These are phyloP conservation scores for Platanthera guangdongensis DNA, from an alignment of 106 monocot species.

Conservation along the genomic window DNA sequence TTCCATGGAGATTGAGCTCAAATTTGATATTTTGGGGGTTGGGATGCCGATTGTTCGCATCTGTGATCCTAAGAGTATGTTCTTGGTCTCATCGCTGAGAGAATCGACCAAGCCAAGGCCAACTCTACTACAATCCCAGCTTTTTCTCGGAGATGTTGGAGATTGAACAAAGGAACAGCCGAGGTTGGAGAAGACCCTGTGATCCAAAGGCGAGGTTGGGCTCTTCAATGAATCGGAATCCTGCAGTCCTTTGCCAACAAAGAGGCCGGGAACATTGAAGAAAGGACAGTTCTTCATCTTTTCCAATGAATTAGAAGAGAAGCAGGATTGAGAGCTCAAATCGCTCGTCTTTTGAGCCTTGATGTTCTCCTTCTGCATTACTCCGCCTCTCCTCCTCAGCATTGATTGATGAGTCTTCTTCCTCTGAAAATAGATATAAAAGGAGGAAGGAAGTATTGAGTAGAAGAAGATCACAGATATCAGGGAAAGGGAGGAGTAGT, in stretches of 20 bases:
- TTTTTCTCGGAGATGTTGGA: conserved; percentile 39
- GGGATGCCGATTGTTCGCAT: conserved; percentile 9
- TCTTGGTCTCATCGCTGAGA: conserved; percentile 32
- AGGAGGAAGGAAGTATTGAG: neutral
- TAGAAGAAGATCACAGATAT: neutral
- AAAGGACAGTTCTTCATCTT: conserved; percentile 22
- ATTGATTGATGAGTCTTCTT: conserved; percentile 11
- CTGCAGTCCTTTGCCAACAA: conserved; percentile 42
- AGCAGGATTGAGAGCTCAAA: conserved; percentile 9
- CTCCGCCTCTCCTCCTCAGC: conserved; percentile 43
- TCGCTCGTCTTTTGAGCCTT: neutral
- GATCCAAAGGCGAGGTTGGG: conserved; percentile 72
- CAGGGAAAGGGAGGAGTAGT: neutral
- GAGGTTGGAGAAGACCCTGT: conserved; percentile 30
- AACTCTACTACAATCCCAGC: conserved; percentile 45
- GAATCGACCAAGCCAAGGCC: conserved; percentile 56
- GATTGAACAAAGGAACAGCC: conserved; percentile 21
- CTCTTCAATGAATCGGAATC: conserved; percentile 46
- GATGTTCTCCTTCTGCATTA: neutral
- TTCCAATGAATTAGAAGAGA: conserved; percentile 9
- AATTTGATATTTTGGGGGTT: conserved; percentile 2
- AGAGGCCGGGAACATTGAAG: conserved; percentile 49
- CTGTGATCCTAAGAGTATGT: conserved; percentile 28
- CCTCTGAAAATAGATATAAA: neutral
- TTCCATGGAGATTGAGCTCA: neutral